A percentile compares a stretch with the other conserved stretches of the same genome.
Evolutionary conservation across 2,329 filamentous ascomycete species (phyloP).

Genomic region (Cercospora zeae-maydis): DNA sequence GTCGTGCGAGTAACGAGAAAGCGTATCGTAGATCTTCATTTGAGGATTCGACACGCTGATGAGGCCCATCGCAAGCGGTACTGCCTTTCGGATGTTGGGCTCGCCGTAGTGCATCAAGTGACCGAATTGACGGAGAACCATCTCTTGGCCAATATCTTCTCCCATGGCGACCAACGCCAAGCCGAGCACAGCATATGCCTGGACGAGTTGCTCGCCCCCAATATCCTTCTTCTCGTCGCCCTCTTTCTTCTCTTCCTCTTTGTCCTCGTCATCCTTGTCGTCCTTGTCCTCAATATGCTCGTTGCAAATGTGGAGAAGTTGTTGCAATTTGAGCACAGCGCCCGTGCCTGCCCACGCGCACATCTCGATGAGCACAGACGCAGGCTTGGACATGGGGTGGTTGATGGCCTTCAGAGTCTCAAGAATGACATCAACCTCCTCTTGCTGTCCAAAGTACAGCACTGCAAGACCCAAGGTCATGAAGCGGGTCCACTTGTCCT

Average conservation of each 20-base stretch:
- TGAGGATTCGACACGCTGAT: slow-evolving; percentile 97
- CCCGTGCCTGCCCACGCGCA: slow-evolving; percentile 98
- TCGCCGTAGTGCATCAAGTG: slow-evolving; percentile 99
- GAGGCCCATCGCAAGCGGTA: slow-evolving; percentile 92
- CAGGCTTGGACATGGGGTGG: slow-evolving; percentile 95
- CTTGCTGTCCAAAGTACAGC: slow-evolving; percentile 92
- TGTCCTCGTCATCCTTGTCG: slow-evolving; percentile 53
- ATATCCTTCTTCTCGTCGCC: slow-evolving; percentile 67
- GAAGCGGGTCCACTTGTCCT: slow-evolving; percentile 98
- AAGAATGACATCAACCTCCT: slow-evolving; percentile 96
- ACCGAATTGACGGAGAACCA: slow-evolving; percentile 95
- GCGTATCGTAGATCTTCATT: slow-evolving; percentile 99
- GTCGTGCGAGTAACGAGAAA: slow-evolving; percentile 96
- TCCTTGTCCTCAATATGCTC: slow-evolving; percentile 93
- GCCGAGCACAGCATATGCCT: slow-evolving; percentile 92
- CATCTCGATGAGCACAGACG: slow-evolving; percentile 87
- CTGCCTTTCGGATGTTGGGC: slow-evolving; percentile 91
- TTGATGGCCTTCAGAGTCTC: slow-evolving; percentile 97
- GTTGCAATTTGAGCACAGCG: slow-evolving; percentile 93
- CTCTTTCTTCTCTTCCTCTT: slow-evolving; percentile 59
- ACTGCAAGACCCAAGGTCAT: slow-evolving; percentile 90
- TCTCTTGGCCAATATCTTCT: slow-evolving; percentile 96
- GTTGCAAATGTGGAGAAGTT: slow-evolving; percentile 95
- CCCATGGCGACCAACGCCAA: slow-evolving; percentile 96
- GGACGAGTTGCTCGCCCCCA: slow-evolving; percentile 79